These are phyloP conservation scores for Claviceps digitariae DNA, from an alignment of 2,329 filamentous ascomycete species.

Conservation along the genomic window DNA sequence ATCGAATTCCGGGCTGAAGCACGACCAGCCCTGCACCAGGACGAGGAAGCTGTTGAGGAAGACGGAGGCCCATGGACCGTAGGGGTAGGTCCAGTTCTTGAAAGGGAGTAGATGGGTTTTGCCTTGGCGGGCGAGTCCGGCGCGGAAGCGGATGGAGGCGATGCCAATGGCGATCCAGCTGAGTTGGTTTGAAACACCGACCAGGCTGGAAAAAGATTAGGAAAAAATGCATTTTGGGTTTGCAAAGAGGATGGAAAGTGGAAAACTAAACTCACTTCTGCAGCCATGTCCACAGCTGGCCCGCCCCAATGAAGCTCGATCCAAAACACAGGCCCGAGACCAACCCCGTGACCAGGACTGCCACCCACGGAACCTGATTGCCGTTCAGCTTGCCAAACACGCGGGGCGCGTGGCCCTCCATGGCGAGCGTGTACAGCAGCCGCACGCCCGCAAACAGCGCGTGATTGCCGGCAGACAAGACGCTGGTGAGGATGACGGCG, in stretches of 20 bases:
- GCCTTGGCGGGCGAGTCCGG: slow-evolving; percentile 41
- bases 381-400: slow-evolving; percentile 31
- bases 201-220: slow-evolving; percentile 27
- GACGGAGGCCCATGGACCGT: slow-evolving; percentile 43
- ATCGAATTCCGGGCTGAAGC: slow-evolving; percentile 45
- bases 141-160: slow-evolving; percentile 51
- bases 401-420: slow-evolving; percentile 37
- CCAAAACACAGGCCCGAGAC: slow-evolving; percentile 51
- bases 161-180: slow-evolving; percentile 53
- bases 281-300: slow-evolving; percentile 52
- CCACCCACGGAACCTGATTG: slow-evolving; percentile 24
- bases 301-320: slow-evolving; percentile 50
- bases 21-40: slow-evolving; percentile 49
- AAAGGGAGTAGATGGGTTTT: slow-evolving; percentile 48
- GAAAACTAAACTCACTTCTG: slow-evolving; percentile 45
- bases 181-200: slow-evolving; percentile 54
- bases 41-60: slow-evolving; percentile 45
- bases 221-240: no score
- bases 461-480: slow-evolving; percentile 24
- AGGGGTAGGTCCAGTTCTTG: slow-evolving; percentile 54
- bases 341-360: slow-evolving; percentile 35
- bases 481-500: slow-evolving; percentile 34
- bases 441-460: slow-evolving; percentile 22
- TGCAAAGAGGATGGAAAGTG: no score
- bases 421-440: slow-evolving; percentile 22